Evolutionary conservation across 495 filamentous ascomycete genomes (phyloP).

Genomic region (Cladorrhinum samala): DNA sequence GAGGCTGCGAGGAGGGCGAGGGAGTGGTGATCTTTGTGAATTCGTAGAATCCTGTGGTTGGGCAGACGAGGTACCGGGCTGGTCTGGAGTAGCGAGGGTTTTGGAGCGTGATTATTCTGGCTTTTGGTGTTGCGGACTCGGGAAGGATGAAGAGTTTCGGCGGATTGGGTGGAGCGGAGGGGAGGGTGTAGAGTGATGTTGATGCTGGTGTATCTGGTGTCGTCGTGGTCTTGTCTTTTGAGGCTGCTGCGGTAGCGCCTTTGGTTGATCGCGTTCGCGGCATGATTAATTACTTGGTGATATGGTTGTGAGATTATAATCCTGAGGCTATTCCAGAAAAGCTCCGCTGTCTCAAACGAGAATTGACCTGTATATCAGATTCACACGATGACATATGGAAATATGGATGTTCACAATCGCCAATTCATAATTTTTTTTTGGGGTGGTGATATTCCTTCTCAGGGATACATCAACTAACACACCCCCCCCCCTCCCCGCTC

Average conservation of each 20-base stretch:
- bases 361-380: no score
- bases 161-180: slow-evolving; percentile 33
- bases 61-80: slow-evolving; percentile 74
- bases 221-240: slow-evolving; percentile 12
- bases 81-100: slow-evolving; percentile 64
- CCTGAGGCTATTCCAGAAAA: background rate
- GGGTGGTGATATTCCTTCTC: no score
- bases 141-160: slow-evolving; percentile 80
- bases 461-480: no score
- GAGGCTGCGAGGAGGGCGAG: slow-evolving; percentile 46
- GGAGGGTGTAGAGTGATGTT: slow-evolving; percentile 33
- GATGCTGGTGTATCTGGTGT: background rate
- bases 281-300: slow-evolving; percentile 15
- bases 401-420: no score
- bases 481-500: no score
- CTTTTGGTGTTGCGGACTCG: slow-evolving; percentile 51
- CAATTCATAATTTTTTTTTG: no score
- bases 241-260: slow-evolving; percentile 17
- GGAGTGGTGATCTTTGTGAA: slow-evolving; percentile 66
- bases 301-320: background rate
- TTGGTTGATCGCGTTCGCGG: slow-evolving; percentile 25
- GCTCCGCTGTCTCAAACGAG: no score
- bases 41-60: slow-evolving; percentile 74
- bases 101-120: slow-evolving; percentile 69
- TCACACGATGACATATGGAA: no score